Percentiles rank a stretch among this genome's conserved stretches.
phyloP scores from a whole-genome alignment of 768 basidiomycete genomes.

The Rhodotorula toruloides region DNA sequence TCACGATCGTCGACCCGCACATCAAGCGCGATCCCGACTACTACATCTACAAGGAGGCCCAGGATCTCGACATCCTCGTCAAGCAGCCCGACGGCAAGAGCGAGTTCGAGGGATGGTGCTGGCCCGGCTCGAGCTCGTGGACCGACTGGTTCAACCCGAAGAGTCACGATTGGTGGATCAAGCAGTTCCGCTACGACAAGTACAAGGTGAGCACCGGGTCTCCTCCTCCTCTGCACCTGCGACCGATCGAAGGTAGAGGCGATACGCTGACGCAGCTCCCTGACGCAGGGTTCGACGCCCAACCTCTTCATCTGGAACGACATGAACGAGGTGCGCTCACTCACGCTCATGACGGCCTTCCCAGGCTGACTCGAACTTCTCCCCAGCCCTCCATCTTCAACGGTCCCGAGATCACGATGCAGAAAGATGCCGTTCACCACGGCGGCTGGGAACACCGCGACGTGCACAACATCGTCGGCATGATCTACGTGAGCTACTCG shows the following conservation, averaged over 20 bases:
- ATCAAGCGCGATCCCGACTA: conserved; percentile 74
- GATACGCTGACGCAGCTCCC: neutral
- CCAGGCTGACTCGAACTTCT: neutral
- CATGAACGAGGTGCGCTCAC: conserved; percentile 81
- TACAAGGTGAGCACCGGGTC: conserved; percentile 48
- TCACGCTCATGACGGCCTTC: neutral
- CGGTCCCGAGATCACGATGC: conserved; percentile 88
- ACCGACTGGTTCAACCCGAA: conserved; percentile 92
- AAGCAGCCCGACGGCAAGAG: conserved; percentile 68
- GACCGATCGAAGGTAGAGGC: too few species aligned
- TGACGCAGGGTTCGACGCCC: conserved; percentile 57
- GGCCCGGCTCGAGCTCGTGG: conserved; percentile 95
- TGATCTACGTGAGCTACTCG: conserved; percentile 58
- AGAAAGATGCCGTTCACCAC: conserved; percentile 70
- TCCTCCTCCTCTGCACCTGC: neutral
- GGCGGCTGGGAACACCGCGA: conserved; percentile 98
- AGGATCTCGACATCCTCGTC: conserved; percentile 72
- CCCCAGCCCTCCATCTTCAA: conserved; percentile 94
- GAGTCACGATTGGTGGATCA: conserved; percentile 85
- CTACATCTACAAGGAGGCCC: conserved; percentile 77
- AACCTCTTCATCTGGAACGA: conserved; percentile 96
- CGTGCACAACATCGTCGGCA: conserved; percentile 94
- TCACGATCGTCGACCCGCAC: conserved; percentile 95
- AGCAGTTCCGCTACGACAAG: conserved; percentile 64
- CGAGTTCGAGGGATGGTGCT: conserved; percentile 97